Conservation (phyloP, 208 protist species). For the Trypanosoma avium region DNA sequence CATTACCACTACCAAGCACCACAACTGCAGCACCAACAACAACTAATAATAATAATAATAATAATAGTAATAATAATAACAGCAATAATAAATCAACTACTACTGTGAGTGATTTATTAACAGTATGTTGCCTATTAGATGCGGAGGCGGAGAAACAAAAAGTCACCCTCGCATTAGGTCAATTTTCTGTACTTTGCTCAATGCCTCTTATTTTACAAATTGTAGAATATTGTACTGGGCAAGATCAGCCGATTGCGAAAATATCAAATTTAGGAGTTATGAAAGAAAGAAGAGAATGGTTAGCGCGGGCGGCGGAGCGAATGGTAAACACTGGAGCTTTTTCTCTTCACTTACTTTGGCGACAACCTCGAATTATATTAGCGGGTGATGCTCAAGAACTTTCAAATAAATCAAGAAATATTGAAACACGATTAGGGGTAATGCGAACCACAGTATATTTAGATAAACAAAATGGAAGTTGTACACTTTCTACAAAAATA, state of each 20-base stretch:
- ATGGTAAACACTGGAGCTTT: slow-evolving; percentile 53
- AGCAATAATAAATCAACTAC: neutral
- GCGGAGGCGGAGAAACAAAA: slow-evolving; percentile 40
- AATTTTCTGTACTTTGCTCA: slow-evolving; percentile 53
- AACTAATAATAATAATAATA: neutral
- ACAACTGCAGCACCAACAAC: neutral
- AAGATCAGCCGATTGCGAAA: slow-evolving; percentile 68
- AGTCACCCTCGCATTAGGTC: slow-evolving; percentile 56
- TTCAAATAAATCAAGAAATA: slow-evolving; percentile 35
- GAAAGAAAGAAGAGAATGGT: slow-evolving; percentile 70
- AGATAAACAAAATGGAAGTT: slow-evolving; percentile 36
- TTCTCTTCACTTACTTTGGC: slow-evolving; percentile 67
- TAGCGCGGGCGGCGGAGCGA: slow-evolving; percentile 49
- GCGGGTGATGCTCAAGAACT: slow-evolving; percentile 58
- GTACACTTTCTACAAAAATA: slow-evolving; percentile 42
- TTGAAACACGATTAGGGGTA: slow-evolving; percentile 71
- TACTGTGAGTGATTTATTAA: slow-evolving; percentile 14
- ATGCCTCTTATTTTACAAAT: slow-evolving; percentile 69
- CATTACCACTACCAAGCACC: neutral
- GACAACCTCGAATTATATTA: slow-evolving; percentile 69
- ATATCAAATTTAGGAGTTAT: slow-evolving; percentile 81
- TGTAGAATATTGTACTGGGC: slow-evolving; percentile 69
- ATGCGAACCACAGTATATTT: slow-evolving; percentile 58
- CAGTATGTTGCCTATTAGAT: slow-evolving; percentile 49
- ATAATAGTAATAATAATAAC: neutral